These are phyloP conservation scores for Omphalotus guepiniiformis DNA, from an alignment of 768 basidiomycete species.

Conservation along the genomic window DNA sequence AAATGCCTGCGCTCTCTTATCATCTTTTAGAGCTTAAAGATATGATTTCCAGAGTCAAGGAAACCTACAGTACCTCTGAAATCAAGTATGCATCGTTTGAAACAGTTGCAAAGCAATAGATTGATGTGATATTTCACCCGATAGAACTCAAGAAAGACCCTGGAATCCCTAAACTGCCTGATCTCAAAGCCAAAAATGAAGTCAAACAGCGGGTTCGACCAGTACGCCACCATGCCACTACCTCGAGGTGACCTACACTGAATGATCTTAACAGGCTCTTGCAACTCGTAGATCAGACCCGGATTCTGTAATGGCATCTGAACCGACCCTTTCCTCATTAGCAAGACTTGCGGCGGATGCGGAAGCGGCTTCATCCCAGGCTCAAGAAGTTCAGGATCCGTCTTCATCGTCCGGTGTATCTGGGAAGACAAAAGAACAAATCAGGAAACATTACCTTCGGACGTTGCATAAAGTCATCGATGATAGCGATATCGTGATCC, in stretches of 20 bases:
- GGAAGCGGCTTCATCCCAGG: constrained; percentile 12
- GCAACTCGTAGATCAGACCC: constrained; percentile 33
- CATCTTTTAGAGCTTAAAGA: not conserved
- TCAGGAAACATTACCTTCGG: constrained; percentile 70
- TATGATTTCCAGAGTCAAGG: constrained; percentile 28
- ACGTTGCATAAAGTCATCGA: constrained; percentile 90
- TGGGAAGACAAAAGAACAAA: constrained; percentile 62
- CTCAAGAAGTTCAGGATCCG: constrained; percentile 21
- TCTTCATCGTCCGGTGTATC: constrained; percentile 27
- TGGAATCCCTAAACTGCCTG: constrained; percentile 79
- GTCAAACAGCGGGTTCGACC: constrained; percentile 41
- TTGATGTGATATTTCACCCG: not conserved
- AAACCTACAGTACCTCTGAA: constrained; percentile 34
- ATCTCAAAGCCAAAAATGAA: constrained; percentile 57
- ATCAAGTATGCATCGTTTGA: constrained; percentile 12
- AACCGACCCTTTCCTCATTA: constrained; percentile 53
- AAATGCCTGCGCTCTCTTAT: not conserved
- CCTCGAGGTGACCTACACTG: constrained; percentile 11
- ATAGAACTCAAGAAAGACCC: constrained; percentile 86
- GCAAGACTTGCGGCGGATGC: constrained; percentile 16
- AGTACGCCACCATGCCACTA: constrained; percentile 25
- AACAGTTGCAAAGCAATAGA: not conserved
- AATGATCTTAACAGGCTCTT: constrained; percentile 17
- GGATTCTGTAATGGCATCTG: constrained; percentile 70
- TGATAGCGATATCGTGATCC: constrained; percentile 84